These are phyloP conservation scores for Poterioochromonas sp. DNA, from an alignment of 352 stramenopile genomes.

Conservation along the genomic window DNA sequence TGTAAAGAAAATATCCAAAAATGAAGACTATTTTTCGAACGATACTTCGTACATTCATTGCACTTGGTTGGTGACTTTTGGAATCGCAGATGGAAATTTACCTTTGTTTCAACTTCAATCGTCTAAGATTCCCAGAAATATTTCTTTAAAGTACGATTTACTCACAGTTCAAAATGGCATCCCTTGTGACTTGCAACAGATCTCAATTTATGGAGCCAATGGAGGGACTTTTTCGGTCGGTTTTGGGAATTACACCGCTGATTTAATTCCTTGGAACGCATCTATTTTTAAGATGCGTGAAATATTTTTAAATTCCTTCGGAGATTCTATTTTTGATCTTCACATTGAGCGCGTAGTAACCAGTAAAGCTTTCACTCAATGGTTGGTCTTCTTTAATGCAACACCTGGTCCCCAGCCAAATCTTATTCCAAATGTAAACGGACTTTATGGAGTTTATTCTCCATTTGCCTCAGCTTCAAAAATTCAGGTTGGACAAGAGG, in stretches of 20 bases:
- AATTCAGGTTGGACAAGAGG: neutral
- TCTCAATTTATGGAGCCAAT: slow-evolving; percentile 3
- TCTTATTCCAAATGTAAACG: slow-evolving; percentile 1
- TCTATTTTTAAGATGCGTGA: neutral
- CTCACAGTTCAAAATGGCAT: neutral
- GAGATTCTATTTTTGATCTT: neutral
- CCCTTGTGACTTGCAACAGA: slow-evolving; percentile 20
- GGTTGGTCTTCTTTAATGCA: slow-evolving; percentile 8
- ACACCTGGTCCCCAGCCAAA: neutral
- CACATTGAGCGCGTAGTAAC: neutral
- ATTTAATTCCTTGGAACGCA: slow-evolving; percentile 24
- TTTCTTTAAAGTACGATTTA: neutral
- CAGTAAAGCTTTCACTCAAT: neutral
- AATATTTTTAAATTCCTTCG: neutral
- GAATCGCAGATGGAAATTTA: slow-evolving; percentile 16
- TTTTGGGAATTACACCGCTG: neutral
- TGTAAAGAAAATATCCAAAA: neutral
- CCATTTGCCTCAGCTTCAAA: neutral
- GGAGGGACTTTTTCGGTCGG: neutral
- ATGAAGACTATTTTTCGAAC: neutral
- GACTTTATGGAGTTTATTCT: neutral
- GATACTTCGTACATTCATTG: neutral
- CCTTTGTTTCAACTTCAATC: neutral
- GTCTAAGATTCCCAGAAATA: neutral
- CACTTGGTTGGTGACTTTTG: slow-evolving; percentile 14